Evolutionary conservation across 106 monocot genomes (phyloP).

Genomic region (Allium fistulosum): DNA sequence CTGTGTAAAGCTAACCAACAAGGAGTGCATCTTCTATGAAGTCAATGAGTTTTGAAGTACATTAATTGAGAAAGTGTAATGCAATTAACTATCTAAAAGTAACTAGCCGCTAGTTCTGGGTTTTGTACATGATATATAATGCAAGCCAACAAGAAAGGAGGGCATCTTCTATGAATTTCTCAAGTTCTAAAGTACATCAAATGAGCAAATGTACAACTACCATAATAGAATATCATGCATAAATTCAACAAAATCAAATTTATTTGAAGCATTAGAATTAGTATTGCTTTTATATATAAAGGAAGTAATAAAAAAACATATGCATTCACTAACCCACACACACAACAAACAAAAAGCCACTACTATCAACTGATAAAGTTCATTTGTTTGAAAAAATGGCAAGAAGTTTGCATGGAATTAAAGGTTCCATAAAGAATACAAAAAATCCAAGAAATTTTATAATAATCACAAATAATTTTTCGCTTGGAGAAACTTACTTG

Average conservation of each 20-base stretch:
- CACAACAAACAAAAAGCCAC: constrained; percentile 90
- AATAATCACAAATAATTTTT: neutral
- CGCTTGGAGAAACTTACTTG: constrained; percentile 47
- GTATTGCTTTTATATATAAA: neutral
- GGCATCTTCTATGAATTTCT: too few relatives aligned
- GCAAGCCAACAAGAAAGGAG: too few relatives aligned
- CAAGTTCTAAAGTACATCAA: too few relatives aligned
- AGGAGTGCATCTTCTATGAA: too few relatives aligned
- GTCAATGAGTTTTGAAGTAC: too few relatives aligned
- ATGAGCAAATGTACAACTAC: too few relatives aligned
- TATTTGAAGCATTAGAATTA: neutral
- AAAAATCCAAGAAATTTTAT: neutral
- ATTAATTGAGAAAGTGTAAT: too few relatives aligned
- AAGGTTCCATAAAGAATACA: neutral
- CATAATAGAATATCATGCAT: too few relatives aligned
- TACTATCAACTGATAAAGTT: constrained; percentile 80
- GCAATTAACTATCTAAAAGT: too few relatives aligned
- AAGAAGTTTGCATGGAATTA: neutral
- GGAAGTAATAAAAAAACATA: neutral
- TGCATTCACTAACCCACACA: constrained; percentile 68
- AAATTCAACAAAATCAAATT: neutral
- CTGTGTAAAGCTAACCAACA: too few relatives aligned
- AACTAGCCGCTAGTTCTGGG: too few relatives aligned
- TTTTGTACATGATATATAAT: too few relatives aligned
- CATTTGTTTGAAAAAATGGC: constrained; percentile 28